These are phyloP conservation scores for Rubia tinctorum DNA, from an alignment of 305 asterid species.

Conservation along the genomic window DNA sequence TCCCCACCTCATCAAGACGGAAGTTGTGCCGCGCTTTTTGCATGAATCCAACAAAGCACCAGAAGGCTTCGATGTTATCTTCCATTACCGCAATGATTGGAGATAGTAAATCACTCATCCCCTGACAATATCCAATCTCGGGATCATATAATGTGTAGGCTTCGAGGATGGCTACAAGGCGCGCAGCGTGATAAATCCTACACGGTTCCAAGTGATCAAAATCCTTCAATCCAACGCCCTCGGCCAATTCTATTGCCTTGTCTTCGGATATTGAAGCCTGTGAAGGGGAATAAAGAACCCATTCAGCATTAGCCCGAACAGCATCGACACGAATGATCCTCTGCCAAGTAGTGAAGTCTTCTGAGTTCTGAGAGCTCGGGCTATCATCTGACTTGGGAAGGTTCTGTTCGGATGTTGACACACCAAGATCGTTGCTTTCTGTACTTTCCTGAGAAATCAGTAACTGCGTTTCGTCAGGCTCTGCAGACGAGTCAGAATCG, in stretches of 20 bases:
- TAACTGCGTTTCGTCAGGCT: slow-evolving; percentile 49
- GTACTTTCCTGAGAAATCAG: slow-evolving; percentile 39
- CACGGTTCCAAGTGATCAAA: slow-evolving; percentile 64
- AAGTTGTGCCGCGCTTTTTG: slow-evolving; percentile 77
- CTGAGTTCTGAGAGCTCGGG: slow-evolving; percentile 33
- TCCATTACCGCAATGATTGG: slow-evolving; percentile 72
- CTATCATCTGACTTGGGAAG: slow-evolving; percentile 30
- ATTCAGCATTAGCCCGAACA: slow-evolving; percentile 71
- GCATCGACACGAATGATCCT: slow-evolving; percentile 88
- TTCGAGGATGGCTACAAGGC: slow-evolving; percentile 70
- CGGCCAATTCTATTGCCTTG: slow-evolving; percentile 58
- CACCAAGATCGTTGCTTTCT: slow-evolving; percentile 34
- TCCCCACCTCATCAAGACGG: slow-evolving; percentile 78
- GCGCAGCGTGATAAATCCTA: slow-evolving; percentile 65
- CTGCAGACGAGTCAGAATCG: slow-evolving; percentile 61
- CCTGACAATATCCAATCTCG: slow-evolving; percentile 79
- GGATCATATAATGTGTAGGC: slow-evolving; percentile 64
- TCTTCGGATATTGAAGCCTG: slow-evolving; percentile 62
- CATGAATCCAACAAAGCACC: slow-evolving; percentile 86
- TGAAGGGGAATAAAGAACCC: slow-evolving; percentile 64
- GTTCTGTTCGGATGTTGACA: slow-evolving; percentile 23
- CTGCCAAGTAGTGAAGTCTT: slow-evolving; percentile 84
- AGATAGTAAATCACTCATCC: slow-evolving; percentile 81
- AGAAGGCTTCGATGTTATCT: slow-evolving; percentile 66
- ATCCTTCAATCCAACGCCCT: slow-evolving; percentile 62